phyloP scores from a whole-genome alignment of 768 basidiomycete genomes.

The Russula dissimulans region DNA sequence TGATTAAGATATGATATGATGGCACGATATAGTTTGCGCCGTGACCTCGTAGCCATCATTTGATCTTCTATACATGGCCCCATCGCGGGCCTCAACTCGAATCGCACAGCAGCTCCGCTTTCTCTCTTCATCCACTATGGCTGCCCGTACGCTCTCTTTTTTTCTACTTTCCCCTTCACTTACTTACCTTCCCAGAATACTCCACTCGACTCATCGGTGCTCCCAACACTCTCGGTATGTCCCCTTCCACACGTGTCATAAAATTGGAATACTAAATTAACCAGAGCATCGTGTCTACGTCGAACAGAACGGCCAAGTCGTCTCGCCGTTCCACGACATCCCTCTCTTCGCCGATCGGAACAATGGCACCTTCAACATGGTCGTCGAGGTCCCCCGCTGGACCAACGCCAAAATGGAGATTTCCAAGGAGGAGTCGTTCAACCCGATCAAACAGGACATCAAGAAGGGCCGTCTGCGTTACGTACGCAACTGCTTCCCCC shows the following conservation, averaged over 20 bases:
- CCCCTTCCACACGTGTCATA: neutral
- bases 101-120: conserved; percentile 57
- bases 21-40: neutral
- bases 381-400: conserved; percentile 98
- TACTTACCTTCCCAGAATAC: conserved; percentile 41
- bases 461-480: conserved; percentile 94
- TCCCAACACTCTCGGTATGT: conserved; percentile 83
- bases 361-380: conserved; percentile 96
- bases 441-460: conserved; percentile 99
- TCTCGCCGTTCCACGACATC: conserved; percentile 92
- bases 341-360: conserved; percentile 95
- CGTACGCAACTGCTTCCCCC: conserved; percentile 99
- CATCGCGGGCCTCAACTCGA: conserved; percentile 27
- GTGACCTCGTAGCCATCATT: neutral
- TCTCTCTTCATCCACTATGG: conserved; percentile 46
- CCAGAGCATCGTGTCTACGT: conserved; percentile 92
- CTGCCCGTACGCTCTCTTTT: conserved; percentile 39
- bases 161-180: neutral
- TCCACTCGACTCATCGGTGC: conserved; percentile 74
- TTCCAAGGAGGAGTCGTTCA: conserved; percentile 96
- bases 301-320: conserved; percentile 78
- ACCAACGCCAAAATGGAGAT: conserved; percentile 99
- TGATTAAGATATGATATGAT: neutral
- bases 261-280: neutral
- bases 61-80: conserved; percentile 9